Percentiles rank a stretch among this genome's conserved stretches.
phyloP scores from a whole-genome alignment of 495 filamentous ascomycete genomes.

The Hypoxylon fuscum region DNA sequence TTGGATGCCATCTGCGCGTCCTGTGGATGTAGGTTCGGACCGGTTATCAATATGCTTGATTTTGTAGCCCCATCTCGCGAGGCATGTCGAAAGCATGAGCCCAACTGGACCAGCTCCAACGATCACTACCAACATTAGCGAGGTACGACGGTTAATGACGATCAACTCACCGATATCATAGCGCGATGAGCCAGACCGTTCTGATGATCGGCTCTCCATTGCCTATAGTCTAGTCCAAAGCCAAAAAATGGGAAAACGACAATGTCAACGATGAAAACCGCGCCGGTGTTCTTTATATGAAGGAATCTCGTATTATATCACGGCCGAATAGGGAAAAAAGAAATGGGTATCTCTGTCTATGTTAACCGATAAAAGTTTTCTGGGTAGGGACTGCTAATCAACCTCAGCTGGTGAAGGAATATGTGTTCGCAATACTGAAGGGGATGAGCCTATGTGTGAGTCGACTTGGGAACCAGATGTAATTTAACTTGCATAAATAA shows the following conservation, averaged over 20 bases:
- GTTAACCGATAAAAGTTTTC: background rate
- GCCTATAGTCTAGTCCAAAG: background rate
- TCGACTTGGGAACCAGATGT: conserved; percentile 6
- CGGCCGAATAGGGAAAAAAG: background rate
- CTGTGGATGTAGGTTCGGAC: conserved; percentile 71
- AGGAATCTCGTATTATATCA: background rate
- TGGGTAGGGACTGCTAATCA: background rate
- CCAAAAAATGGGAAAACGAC: background rate
- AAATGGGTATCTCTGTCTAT: conserved; percentile 1
- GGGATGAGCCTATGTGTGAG: background rate
- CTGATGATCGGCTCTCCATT: conserved; percentile 31
- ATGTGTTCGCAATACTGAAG: background rate
- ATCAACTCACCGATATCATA: conserved; percentile 45
- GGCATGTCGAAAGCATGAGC: conserved; percentile 82
- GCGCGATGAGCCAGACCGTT: conserved; percentile 11
- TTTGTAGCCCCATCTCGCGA: conserved; percentile 75
- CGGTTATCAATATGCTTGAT: conserved; percentile 78
- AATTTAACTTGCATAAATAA: conserved; percentile 18
- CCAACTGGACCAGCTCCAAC: conserved; percentile 91
- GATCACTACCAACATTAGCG: conserved; percentile 65
- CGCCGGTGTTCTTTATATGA: background rate
- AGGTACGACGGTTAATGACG: background rate
- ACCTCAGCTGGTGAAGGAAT: background rate
- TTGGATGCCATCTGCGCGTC: conserved; percentile 82
- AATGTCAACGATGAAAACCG: background rate